Base-by-base conservation (phyloP, 148 eudicot genomes). In the Beta vulgaris region DNA sequence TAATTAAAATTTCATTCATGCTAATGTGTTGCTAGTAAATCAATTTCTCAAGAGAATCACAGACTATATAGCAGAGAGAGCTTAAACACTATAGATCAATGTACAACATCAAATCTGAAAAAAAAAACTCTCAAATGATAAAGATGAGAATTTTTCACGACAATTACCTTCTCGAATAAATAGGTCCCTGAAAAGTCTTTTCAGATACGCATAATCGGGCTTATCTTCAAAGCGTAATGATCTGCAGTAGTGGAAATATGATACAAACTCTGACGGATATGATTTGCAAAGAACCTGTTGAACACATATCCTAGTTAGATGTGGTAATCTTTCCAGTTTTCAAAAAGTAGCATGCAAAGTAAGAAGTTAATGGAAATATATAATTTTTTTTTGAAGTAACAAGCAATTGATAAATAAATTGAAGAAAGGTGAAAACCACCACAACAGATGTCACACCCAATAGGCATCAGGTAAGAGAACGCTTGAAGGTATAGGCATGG, bases 221-320 rank as follows among this genome's bases (percentile, higher is more conserved):
- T 92, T 95, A 85, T 92, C 99, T 82, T 95, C 99, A 60, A 95
- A 95, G 63, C 97, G 85, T 76, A 95, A 82, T 26, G 97, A 90
- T 69, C 99, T 88, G 76, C 97, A 90, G 72, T 92, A 95, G 80
- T 90, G 93, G 72, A 95, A 95, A 77, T 92, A 95, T 29, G 99
- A 95, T 82, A 89, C 86, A 80, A 95, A 95, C 79, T 95, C 99
- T 26, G 97, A 84, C 23, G 99, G 99, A 79, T 88, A 78, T 26
- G 97, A 91, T 85, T 91, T 92, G 85, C 99, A 95, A 25, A 95
- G 88, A 34, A 86, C 96, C 99, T 95, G 86, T 76, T 31, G 62
- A 51, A 76, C 59, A 78, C 34, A 69, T 36, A 42, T 21, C 40
- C 40, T 26, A 34, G 40, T 66, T 69, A 76, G 73, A 71, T 64